Conservation (phyloP, 495 filamentous ascomycete genomes). For the Podospora tetraspora region DNA sequence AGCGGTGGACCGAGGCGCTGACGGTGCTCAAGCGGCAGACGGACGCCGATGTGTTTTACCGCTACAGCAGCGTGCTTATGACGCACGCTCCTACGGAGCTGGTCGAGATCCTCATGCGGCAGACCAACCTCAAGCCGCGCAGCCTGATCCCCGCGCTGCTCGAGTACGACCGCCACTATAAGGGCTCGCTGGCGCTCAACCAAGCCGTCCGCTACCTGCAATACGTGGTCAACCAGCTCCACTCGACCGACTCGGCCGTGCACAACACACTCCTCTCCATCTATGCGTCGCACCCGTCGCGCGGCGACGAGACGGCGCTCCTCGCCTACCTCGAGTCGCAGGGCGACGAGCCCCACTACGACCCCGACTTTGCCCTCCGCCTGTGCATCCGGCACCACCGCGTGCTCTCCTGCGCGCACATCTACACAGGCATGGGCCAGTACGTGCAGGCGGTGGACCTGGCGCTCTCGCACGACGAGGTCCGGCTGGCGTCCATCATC, state of each 20-base stretch:
- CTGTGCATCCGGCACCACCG: constrained; percentile 91
- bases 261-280: constrained; percentile 97
- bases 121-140: constrained; percentile 78
- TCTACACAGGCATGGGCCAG: constrained; percentile 91
- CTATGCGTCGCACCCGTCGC: constrained; percentile 77
- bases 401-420: constrained; percentile 88
- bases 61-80: constrained; percentile 94
- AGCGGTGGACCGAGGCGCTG: constrained; percentile 87
- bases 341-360: constrained; percentile 64
- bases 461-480: constrained; percentile 78
- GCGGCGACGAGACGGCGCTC: constrained; percentile 70
- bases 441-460: constrained; percentile 89
- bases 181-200: constrained; percentile 62
- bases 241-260: constrained; percentile 79
- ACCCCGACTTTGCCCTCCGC: constrained; percentile 94
- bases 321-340: constrained; percentile 82
- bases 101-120: constrained; percentile 90
- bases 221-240: constrained; percentile 84
- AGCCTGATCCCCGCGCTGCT: constrained; percentile 88
- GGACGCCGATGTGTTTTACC: constrained; percentile 88
- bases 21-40: constrained; percentile 86
- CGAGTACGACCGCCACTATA: constrained; percentile 79
- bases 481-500: constrained; percentile 81
- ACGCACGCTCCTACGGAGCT: constrained; percentile 74
- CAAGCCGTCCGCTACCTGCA: constrained; percentile 93